Base-by-base conservation (phyloP, 2,329 filamentous ascomycete genomes). In the Trichoderma brevicompactum region DNA sequence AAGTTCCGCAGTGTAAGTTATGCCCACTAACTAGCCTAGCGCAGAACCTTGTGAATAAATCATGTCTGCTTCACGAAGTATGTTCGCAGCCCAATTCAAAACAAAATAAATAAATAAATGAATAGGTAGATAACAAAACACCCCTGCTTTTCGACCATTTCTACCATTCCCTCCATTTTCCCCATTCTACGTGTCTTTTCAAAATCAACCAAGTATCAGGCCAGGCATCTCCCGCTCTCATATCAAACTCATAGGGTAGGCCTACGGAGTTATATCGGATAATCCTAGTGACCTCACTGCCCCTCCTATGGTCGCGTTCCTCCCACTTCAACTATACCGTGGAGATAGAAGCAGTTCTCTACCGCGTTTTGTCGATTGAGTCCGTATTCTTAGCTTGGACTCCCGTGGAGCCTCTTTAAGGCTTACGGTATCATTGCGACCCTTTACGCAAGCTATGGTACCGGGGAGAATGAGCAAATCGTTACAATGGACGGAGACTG, bases 401-500 rank as follows among this genome's bases (percentile, higher is more conserved):
- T 63, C 60, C 66, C 68, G 65, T 58, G 44, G 52, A 65, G 67
- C 66, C 52, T 65, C 28, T 34, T 28, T 23, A 41, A 23, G 58
- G 63, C 64, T 58, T 65, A 46, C 54, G 63, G 66, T 50, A 53
- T 53, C 23, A 52, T 61, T 60, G 34, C 63, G 50, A 50, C 41
- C 55, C 36, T 58, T 69, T 67, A 40, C 34, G 38, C 61, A 62
- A 72, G 71, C 68, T 74, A 78, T 79, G 77, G 68, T 72, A 70
- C 70, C 68, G 66, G 68, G 68, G 74, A 77, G 70, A 73, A 79
- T 78, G 75, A 74, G 71, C 71, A 78, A 71, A 68, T 73, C 71
- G 75, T 70, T 74, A 81, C 78, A 74, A 89, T 89, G 87, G 87
- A 89, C 78, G 85, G 82, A 77, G 87, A 89, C 78, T 89, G 87